Evolutionary conservation across 768 basidiomycete genomes (phyloP).

Genomic region (Naganishia vaughanmartiniae): DNA sequence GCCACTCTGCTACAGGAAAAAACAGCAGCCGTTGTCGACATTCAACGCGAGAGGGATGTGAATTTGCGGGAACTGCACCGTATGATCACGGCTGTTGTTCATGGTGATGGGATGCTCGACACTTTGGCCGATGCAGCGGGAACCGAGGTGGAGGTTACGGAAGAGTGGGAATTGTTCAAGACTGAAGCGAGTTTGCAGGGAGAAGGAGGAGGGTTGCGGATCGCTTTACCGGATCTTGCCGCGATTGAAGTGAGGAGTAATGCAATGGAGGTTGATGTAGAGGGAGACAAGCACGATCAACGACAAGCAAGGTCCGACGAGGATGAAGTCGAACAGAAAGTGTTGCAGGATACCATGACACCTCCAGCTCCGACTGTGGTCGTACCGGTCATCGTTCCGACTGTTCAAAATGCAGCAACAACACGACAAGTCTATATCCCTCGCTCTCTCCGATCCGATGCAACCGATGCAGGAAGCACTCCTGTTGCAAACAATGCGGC

Average conservation of each 20-base stretch:
- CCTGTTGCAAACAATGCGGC: not conserved
- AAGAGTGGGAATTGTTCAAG: slow-evolving; percentile 17
- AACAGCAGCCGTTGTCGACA: not conserved
- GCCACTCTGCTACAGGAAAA: slow-evolving; percentile 7
- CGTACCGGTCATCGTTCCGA: not conserved
- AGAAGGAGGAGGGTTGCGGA: not conserved
- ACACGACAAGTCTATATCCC: slow-evolving; percentile 10
- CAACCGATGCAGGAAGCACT: not conserved
- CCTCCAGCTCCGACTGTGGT: not conserved
- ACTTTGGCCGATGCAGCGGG: not conserved
- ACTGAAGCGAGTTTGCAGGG: slow-evolving; percentile 13
- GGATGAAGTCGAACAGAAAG: not conserved
- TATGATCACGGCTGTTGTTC: slow-evolving; percentile 25
- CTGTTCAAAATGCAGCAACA: not conserved
- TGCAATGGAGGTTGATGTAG: not conserved
- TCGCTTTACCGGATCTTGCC: slow-evolving; percentile 8
- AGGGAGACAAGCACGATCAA: not conserved
- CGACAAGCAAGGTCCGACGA: not conserved
- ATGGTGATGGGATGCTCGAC: slow-evolving; percentile 16
- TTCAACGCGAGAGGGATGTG: slow-evolving; percentile 4
- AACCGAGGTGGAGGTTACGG: not conserved
- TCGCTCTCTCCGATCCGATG: not conserved
- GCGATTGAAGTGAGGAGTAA: not conserved
- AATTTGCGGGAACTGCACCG: slow-evolving; percentile 16
- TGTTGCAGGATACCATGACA: not conserved